Evolutionary conservation across 2,329 filamentous ascomycete species (phyloP), one percentile per base, ranked within the genome.

Genomic region (Nigrospora sphaerica): DNA sequence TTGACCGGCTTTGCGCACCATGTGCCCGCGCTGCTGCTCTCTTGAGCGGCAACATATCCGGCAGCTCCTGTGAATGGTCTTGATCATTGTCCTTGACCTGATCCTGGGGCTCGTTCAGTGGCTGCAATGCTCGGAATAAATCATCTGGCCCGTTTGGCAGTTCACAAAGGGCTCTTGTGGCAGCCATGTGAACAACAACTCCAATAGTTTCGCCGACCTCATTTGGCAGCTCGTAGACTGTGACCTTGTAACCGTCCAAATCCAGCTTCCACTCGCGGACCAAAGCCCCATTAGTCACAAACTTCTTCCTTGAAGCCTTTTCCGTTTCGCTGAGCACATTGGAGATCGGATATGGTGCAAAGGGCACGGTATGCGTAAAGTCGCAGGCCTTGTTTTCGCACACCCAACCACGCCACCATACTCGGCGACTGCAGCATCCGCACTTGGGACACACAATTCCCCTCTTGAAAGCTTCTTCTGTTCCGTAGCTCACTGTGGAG

Each of bases 371-470:
- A 34, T 73, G 63, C 12, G 56, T 58, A 42, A 74, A 85, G 2
- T 57, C 59, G 53, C 82, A 87, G 1, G 53, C 54, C 0, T 52
- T 51, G 13, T 71, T 77, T 38, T 73, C 67, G 49, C 85, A 90
- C 23, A 66, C 62, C 83, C 83, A 88, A 1, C 73, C 71, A 6
- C 63, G 64, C 82, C 84, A 90, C 19, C 71, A 62, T 13, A 74
- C 67, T 1, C 85, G 73, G 3, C 79, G 72, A 37, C 73, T 80
- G 54, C 85, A 87, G 36, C 78, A 73, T 0, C 70, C 66, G 52
- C 86, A 90, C 2, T 64, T 49, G 0, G 79, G 80, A 53, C 86
- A 91, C 2, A 85, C 77, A 40, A 88, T 77, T 0, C 85, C 86
- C 43, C 70, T 69, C 56, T 79, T 83, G 46, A 75, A 79, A 10